Base-by-base conservation (phyloP, 306 rosid genomes). In the Heteromeles arbutifolia region DNA sequence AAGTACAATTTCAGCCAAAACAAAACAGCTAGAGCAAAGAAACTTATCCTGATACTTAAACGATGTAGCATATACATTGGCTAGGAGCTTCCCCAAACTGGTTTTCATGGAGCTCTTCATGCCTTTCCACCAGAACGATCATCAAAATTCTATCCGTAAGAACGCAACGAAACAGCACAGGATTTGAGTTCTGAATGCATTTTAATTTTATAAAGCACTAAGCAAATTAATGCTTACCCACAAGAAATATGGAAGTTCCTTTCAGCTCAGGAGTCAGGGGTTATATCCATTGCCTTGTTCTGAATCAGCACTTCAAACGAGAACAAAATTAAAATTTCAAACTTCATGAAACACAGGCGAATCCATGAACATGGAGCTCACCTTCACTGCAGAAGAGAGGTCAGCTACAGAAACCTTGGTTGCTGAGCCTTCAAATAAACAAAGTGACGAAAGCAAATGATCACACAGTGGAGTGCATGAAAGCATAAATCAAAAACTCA, bases 171-270 rank as follows among this genome's bases (percentile, higher is more conserved):
- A 67, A 80, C 61, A 70, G 34, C 68, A 45, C 19, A 62, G 72
- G 70, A 66, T 64, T 64, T 6, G 25, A 81, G 41, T 59, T 66
- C 22, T 14, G 78, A 74, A 52, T 29, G 43, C 37, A 70, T 28
- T 65, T 37, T 53, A 59, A 56, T 13, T 45, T 45, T 66, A 39
- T 43, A 61, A 61, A 73, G 77, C 39, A 44, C 13, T 13, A 69
- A 69, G 73, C 13, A 11, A 8, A 56, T 22, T 56, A 56, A 82
- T 64, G 48, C 97, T 85, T 88, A 90, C 99, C 99, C 77, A 92
- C 77, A 39, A 95, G 95, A 78, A 90, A 95, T 69, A 92, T 85
- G 77, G 99, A 90, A 59, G 99, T 82, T 83, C 99, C 99, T 82
- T 88, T 92, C 68, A 95, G 82, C 72, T n/a, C n/a, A n/a, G n/a